Evolutionary conservation across 345 rosid species (phyloP), one percentile per base, ranked within the genome.

Genomic region (Luvunga scandens): DNA sequence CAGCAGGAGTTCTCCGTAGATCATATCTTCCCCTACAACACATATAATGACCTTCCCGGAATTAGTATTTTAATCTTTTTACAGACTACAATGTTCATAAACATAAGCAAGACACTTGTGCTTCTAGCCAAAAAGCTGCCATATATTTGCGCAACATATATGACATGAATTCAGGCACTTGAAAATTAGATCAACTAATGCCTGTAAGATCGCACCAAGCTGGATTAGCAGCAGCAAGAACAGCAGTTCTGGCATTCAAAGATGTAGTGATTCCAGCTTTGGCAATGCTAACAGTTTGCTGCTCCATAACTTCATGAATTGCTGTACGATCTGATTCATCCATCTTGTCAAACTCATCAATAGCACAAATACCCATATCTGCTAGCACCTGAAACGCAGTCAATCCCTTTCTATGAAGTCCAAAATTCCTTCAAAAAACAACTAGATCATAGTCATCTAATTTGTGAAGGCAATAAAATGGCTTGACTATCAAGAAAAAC

Each of bases 341-440:
- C 99, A 96, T 96, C 90, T 96, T 96, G 85, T 96, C 99, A 81
- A 96, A 96, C 84, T 96, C 99, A 81, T 96, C 99, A 83, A 96
- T 96, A 75, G 99, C 99, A 85, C 99, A 96, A 42, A 96, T 96
- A 77, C 99, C 98, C 99, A 94, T 96, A 83, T 96, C 99, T 53
- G 98, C 99, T 70, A 96, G 87, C 50, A 94, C 99, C 99, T 96
- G 91, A 74, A 84, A 87, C 60, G 81, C 19, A 82, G 28, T 13
- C 61, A 45, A 70, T 13, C 66, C 14, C 14, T 68, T 72, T 80
- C 77, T 27, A 61, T 38, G 77, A 31, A 65, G 66, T 70, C 69
- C 68, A 81, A 66, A 72, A 69, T 48, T 73, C 38, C 71, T 73
- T 69, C 62, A 67, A 77, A 65, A 7, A 18, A 66, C 75, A 45